A percentile compares a stretch with the other conserved stretches of the same genome.
These are phyloP conservation scores for Globisporangium ultimum DNA, from an alignment of 352 stramenopile genomes.

Conservation along the genomic window DNA sequence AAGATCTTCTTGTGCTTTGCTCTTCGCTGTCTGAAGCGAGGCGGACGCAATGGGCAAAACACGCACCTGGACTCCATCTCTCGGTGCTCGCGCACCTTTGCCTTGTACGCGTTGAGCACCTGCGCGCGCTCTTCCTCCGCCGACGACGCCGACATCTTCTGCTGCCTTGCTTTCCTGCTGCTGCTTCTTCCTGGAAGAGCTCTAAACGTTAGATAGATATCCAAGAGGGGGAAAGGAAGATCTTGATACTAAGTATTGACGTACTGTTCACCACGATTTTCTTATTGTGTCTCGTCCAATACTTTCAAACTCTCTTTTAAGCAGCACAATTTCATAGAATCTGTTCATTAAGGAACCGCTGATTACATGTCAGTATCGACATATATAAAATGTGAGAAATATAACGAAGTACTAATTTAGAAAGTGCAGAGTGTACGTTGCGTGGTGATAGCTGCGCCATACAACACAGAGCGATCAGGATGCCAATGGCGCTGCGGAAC, in stretches of 20 bases:
- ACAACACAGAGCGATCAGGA: background rate
- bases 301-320: background rate
- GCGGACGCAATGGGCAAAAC: background rate
- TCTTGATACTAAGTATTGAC: constrained; percentile 4
- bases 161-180: background rate
- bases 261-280: too few species aligned
- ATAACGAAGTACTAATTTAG: too few species aligned
- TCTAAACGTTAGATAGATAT: background rate
- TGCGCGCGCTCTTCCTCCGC: constrained; percentile 89
- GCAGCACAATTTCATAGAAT: too few species aligned
- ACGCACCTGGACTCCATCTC: constrained; percentile 93
- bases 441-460: background rate
- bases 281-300: background rate
- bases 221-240: background rate
- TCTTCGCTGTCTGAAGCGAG: background rate
- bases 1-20: too few species aligned
- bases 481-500: background rate
- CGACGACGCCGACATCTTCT: constrained; percentile 50
- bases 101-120: constrained; percentile 93
- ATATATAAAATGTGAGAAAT: background rate
- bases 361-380: background rate
- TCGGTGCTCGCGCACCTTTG: constrained; percentile 96
- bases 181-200: background rate
- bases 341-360: background rate
- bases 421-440: too few species aligned